Base-by-base conservation (phyloP, 2,329 filamentous ascomycete genomes). In the Graphilbum fragrans region DNA sequence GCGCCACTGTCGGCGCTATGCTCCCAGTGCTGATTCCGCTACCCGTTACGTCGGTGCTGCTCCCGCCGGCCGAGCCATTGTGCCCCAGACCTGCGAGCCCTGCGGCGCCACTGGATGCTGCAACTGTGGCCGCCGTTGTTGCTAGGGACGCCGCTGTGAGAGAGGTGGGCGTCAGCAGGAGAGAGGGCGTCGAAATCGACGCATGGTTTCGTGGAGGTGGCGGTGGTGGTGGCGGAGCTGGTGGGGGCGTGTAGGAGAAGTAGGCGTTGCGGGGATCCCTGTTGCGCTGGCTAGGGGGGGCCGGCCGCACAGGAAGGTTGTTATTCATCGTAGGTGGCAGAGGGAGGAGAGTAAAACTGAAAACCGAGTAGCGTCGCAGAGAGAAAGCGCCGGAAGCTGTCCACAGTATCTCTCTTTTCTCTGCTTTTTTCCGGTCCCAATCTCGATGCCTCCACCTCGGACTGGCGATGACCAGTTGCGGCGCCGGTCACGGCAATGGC, bases 221-320 rank as follows among this genome's bases (percentile, higher is more conserved):
- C 10, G 43, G 45, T 2, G 43, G 47, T n/a, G 45, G 45, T 11
- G 44, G 42, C 14, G 40, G 34, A 23, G 41, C 17, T 7, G 35
- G 31, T 35, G 41, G 22, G 12, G 41, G 32, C 11, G 72, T 70
- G 51, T 72, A 70, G 47, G 59, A 73, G 53, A 73, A 74, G 55
- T 74, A 71, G 52, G 67, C 71, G 48, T 69, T 64, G 52, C 70
- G 74, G 8, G 20, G 20, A n/a, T 46, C 41, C 19, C 37, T 36
- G 19, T 37, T 36, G 16, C 39, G 29, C 34, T 42, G 47, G 10
- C 35, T 27, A 14, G 40, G 41, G 14, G 14, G 23, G n/a, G 33
- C 20, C 27, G 44, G 43, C 35, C 40, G 41, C 4, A 44, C 18
- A n/a, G 41, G 35, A 31, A 35, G 31, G 22, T 35, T 45, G 31